Evolutionary conservation across 768 basidiomycete genomes (phyloP), one percentile per base, ranked within the genome.

Genomic region (Melanogaster broomeanus): DNA sequence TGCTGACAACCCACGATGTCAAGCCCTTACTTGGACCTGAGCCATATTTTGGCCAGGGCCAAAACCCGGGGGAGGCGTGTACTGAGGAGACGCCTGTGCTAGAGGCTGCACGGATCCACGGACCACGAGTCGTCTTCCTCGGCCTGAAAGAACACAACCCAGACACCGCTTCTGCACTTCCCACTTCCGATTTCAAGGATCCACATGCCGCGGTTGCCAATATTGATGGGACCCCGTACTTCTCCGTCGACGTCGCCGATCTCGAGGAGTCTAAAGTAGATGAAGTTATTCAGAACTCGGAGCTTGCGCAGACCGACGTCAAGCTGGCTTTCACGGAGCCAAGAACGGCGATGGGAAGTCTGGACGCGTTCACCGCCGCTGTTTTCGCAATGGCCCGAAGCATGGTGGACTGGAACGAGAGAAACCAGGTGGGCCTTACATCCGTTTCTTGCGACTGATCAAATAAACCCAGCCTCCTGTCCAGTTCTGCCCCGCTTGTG

Each of bases 401-500:
- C 38, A 74, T 98, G 81, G 76, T 89, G 3, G 96, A 98, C 64
- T 99, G 96, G 96, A 98, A 97, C 66, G 77, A 75, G 44, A 76
- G 93, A 48, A 96, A 95, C 70, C 91, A 85, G 76, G 93, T 84
- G 61, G 30, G 73, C 59, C 16, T 22, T 7, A 18, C 28, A 2
- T 18, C 0, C 3, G 33, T 37, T 39, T 18, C 22, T 2, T 48
- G 34, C 39, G 38, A 39, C 4, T 3, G 18, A 31, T 42, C 40
- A 5, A 27, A 21, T 51, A 0, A n/a, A 19, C 49, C 52, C 33
- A 51, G 33, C 42, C 18, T 2, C 21, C 18, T 42, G 15, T n/a
- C 5, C 54, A 94, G 92, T 95, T 91, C 67, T 98, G 96, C 64
- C 80, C 95, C 0, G 85, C 82, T 0, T 98, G 96, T 66, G 93